Evolutionary conservation across 2,329 filamentous ascomycete species (phyloP).

Genomic region (Blastomyces emzantsi): DNA sequence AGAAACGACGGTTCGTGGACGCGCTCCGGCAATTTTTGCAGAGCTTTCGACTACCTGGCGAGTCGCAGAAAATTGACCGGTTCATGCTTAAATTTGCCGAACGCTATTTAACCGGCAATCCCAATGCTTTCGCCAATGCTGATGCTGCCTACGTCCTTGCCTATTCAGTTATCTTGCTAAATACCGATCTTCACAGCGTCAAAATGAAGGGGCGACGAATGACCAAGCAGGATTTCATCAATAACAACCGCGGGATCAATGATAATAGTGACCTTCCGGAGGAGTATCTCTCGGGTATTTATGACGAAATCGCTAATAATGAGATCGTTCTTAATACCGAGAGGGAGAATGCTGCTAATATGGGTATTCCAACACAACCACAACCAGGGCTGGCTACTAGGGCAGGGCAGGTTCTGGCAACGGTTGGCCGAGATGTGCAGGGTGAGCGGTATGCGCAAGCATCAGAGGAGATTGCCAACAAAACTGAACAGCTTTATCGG

Average conservation of each 20-base stretch:
- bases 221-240: constrained; percentile 97
- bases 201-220: constrained; percentile 77
- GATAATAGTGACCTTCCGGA: constrained; percentile 88
- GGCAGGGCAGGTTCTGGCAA: constrained; percentile 81
- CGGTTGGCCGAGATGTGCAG: constrained; percentile 83
- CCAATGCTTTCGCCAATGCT: constrained; percentile 94
- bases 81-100: constrained; percentile 99
- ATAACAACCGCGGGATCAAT: constrained; percentile 98
- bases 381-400: constrained; percentile 64
- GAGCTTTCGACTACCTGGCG: constrained; percentile 86
- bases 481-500: constrained; percentile 81
- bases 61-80: constrained; percentile 97
- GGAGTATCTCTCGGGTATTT: constrained; percentile 83
- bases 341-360: constrained; percentile 74
- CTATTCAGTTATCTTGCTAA: constrained; percentile 94
- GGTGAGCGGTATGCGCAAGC: constrained; percentile 90
- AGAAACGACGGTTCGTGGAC: constrained; percentile 84
- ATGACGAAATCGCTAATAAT: constrained; percentile 80
- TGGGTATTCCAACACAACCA: constrained; percentile 55
- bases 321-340: constrained; percentile 95
- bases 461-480: constrained; percentile 83
- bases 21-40: constrained; percentile 85
- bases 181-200: constrained; percentile 86
- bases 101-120: constrained; percentile 87
- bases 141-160: constrained; percentile 94